Evolutionary conservation across 208 protist genomes (phyloP), one percentile per base, ranked within the genome.

Genomic region (Leptomonas pyrrhocoris): DNA sequence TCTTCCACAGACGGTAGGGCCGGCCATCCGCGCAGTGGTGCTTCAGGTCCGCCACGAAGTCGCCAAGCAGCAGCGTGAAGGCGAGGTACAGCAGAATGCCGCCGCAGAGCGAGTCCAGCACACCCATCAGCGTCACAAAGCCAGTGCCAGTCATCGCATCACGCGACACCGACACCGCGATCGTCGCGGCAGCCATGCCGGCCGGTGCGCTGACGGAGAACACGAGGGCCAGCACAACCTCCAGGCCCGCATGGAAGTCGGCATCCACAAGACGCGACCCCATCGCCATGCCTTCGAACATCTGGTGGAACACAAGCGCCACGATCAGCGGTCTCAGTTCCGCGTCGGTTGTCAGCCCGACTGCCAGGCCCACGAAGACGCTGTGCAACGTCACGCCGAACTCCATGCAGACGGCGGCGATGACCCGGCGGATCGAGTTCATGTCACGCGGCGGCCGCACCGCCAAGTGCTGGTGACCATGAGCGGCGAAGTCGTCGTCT

Each of bases 71-170:
- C 46, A 93, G 70, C 4, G 51, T 77, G 62, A 93, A 93, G 30
- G 71, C 85, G 56, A 93, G 69, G 67, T 90, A 93, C 45, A 90
- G 70, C 58, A 93, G 74, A 40, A 93, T 90, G 25, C 88, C 88
- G 23, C 81, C 82, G 57, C 88, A 93, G 28, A 88, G 45, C 3
- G 88, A 54, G 58, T 89, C 79, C 49, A 84, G 59, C 2, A 91
- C 77, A 16, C 71, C 83, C 48, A 86, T 55, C 23, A 79, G 53
- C 7, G 71, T 66, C 1, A 80, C 69, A 43, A 88, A 92, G 12
- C 31, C 48, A 0, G 45, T 23, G 8, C 80, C 83, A 2, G 73
- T 80, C 70, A 89, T 74, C 21, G 76, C 68, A 19, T 67, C 27
- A 12, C 53, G 73, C 18, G 80, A 78, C 30, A 78, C 57, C 6